Evolutionary conservation across 805 yeast genomes (phyloP).

Genomic region (Candida golubevii): DNA sequence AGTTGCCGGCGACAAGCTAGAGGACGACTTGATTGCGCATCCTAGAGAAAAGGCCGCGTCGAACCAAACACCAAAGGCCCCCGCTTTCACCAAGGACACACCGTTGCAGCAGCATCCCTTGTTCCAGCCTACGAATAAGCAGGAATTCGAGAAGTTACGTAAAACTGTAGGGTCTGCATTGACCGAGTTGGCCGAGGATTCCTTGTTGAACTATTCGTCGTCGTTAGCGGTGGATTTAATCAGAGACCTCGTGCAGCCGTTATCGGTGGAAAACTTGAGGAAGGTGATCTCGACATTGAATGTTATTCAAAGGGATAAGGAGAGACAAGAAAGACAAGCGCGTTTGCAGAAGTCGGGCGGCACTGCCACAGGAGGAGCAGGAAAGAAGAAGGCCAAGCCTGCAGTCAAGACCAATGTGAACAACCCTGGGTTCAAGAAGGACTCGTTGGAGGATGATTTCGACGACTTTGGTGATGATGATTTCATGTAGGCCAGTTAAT

Average conservation of each 20-base stretch:
- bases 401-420: constrained; percentile 58
- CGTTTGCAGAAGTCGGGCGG: constrained; percentile 80
- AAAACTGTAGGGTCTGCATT: constrained; percentile 64
- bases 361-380: constrained; percentile 87
- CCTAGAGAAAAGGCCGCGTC: constrained; percentile 48
- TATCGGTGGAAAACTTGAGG: constrained; percentile 75
- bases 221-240: constrained; percentile 77
- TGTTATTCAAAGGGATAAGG: constrained; percentile 78
- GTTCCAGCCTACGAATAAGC: constrained; percentile 76
- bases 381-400: constrained; percentile 90
- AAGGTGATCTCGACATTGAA: constrained; percentile 82
- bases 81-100: constrained; percentile 49
- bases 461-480: constrained; percentile 76
- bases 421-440: constrained; percentile 54
- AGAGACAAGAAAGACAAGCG: constrained; percentile 83
- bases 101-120: constrained; percentile 71
- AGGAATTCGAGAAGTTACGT: constrained; percentile 69
- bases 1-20: constrained; percentile 38
- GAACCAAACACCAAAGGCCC: constrained; percentile 24
- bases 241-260: constrained; percentile 79
- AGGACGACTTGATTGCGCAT: constrained; percentile 42
- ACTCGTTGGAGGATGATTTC: constrained; percentile 52
- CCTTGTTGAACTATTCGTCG: constrained; percentile 66
- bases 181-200: constrained; percentile 55
- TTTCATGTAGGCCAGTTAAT: constrained; percentile 1